These are phyloP conservation scores for Colletotrichum sp. DNA, from an alignment of 2,329 filamentous ascomycete species.

Conservation along the genomic window DNA sequence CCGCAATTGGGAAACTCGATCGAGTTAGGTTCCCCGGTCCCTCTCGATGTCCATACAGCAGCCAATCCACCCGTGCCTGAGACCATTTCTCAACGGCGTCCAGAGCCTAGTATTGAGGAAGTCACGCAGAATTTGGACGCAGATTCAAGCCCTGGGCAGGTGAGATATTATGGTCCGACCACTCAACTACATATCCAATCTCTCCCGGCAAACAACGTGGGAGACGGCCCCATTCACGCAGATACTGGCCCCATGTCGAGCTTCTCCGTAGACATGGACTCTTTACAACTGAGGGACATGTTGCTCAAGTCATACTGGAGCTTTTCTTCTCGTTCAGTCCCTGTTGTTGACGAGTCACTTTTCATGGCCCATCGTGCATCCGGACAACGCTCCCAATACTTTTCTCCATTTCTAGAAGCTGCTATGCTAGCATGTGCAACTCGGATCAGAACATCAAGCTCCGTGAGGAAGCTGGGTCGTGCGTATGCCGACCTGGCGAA, in stretches of 20 bases:
- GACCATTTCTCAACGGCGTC: not conserved
- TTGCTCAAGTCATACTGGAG: not conserved
- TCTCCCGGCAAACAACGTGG: not conserved
- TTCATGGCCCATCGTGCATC: not conserved
- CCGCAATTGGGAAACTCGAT: not conserved
- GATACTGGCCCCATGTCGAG: not conserved
- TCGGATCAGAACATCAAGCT: not conserved
- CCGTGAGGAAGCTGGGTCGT: not conserved
- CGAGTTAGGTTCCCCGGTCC: not conserved
- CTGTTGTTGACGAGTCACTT: not conserved
- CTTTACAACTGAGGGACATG: not conserved
- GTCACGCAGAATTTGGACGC: not conserved
- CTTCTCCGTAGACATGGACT: not conserved
- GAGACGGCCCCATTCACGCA: not conserved
- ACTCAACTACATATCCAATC: not conserved
- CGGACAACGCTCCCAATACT: not conserved
- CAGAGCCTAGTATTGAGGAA: not conserved
- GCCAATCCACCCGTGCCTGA: not conserved
- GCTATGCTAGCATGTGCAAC: not conserved
- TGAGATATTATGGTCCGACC: not conserved
- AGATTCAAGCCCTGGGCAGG: not conserved
- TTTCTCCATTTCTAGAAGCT: not conserved
- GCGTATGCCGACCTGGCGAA: not conserved
- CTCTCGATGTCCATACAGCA: not conserved
- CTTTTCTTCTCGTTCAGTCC: not conserved